Percentiles rank a stretch among this genome's conserved stretches.
phyloP scores from a whole-genome alignment of 2,329 filamentous ascomycete genomes.

The Venturia carpophila region DNA sequence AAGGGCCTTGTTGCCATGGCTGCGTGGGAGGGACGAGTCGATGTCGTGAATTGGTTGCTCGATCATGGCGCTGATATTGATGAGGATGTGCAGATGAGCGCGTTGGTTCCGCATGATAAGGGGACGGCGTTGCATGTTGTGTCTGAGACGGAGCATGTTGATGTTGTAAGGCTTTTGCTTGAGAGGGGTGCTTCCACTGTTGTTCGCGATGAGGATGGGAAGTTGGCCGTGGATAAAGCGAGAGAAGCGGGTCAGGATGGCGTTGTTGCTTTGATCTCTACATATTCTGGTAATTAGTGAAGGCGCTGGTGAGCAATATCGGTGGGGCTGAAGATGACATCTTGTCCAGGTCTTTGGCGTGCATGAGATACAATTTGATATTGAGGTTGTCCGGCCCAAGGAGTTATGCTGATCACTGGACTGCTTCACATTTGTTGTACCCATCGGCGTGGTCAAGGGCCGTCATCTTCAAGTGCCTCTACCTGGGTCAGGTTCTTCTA shows the following conservation, averaged over 20 bases:
- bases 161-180: not conserved
- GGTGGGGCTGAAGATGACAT: no score
- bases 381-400: no score
- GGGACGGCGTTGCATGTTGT: conserved; percentile 9
- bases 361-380: no score
- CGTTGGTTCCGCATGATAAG: conserved; percentile 4
- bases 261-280: not conserved
- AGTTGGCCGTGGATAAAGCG: not conserved
- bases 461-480: no score
- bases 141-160: not conserved
- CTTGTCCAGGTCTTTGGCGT: no score
- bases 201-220: not conserved
- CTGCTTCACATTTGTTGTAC: no score
- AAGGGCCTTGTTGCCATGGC: not conserved
- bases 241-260: not conserved
- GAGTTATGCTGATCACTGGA: no score
- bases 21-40: not conserved
- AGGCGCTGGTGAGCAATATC: no score
- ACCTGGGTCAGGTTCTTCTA: no score
- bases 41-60: not conserved
- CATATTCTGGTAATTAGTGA: no score
- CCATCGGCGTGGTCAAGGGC: no score
- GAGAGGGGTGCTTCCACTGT: not conserved
- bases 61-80: not conserved
- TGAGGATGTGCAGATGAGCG: not conserved